phyloP scores from a whole-genome alignment of 2,329 filamentous ascomycete genomes.

The Aspergillus amoenus region DNA sequence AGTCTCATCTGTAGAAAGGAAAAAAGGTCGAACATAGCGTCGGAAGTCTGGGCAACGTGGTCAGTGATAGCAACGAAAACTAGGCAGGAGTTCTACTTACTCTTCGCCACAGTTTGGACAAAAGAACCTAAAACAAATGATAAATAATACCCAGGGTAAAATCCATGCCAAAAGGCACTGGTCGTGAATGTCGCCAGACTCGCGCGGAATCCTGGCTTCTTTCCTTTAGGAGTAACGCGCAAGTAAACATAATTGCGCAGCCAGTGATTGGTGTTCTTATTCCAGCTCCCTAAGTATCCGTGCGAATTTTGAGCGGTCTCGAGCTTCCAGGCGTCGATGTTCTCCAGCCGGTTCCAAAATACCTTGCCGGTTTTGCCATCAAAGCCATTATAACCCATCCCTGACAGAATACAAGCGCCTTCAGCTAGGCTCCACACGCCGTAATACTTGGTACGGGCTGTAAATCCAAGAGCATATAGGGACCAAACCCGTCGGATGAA shows the following conservation, averaged over 20 bases:
- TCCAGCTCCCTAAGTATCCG: slow-evolving; percentile 89
- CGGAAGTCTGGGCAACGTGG: slow-evolving; percentile 67
- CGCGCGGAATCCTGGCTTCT: slow-evolving; percentile 93
- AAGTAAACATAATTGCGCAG: slow-evolving; percentile 94
- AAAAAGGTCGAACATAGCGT: slow-evolving; percentile 86
- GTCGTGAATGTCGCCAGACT: slow-evolving; percentile 92
- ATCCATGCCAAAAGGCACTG: slow-evolving; percentile 96
- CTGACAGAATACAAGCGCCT: slow-evolving; percentile 88
- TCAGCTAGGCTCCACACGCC: slow-evolving; percentile 93
- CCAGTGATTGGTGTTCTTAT: slow-evolving; percentile 98
- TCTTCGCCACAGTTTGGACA: slow-evolving; percentile 90
- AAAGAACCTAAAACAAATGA: slow-evolving; percentile 87
- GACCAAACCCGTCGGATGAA: slow-evolving; percentile 73
- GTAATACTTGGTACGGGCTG: slow-evolving; percentile 88
- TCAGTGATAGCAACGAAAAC: slow-evolving; percentile 16
- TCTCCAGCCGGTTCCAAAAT: slow-evolving; percentile 85
- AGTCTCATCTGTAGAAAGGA: slow-evolving; percentile 74
- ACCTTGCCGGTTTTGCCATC: slow-evolving; percentile 81
- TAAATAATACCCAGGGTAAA: slow-evolving; percentile 95
- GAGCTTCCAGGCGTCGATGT: slow-evolving; percentile 81
- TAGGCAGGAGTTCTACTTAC: slow-evolving; percentile 54
- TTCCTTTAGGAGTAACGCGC: slow-evolving; percentile 88
- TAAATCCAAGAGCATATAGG: slow-evolving; percentile 80
- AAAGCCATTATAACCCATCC: slow-evolving; percentile 90
- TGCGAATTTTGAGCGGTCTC: slow-evolving; percentile 93